Evolutionary conservation across 768 basidiomycete species (phyloP).

Genomic region (Mycena polygramma): DNA sequence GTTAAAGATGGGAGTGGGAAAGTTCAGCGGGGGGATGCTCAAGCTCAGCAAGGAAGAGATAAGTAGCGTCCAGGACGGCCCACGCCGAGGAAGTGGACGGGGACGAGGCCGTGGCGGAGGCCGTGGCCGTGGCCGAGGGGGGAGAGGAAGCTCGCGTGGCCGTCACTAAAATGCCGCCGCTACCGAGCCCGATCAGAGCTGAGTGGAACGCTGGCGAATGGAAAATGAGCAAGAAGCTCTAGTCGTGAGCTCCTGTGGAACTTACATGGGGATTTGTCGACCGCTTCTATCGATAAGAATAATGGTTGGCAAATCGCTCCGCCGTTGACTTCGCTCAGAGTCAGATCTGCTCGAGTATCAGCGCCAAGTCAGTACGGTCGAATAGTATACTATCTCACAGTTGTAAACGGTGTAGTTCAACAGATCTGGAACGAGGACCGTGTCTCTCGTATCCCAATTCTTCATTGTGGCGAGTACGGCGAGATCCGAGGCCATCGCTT

Average conservation of each 20-base stretch:
- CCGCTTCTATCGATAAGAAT: conserved; percentile 38
- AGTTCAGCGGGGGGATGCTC: conserved; percentile 77
- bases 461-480: neutral
- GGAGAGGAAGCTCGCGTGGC: conserved; percentile 40
- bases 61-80: conserved; percentile 42
- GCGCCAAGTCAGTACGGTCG: no score
- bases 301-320: conserved; percentile 34
- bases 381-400: neutral
- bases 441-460: neutral
- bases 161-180: conserved; percentile 7
- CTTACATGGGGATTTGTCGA: conserved; percentile 39
- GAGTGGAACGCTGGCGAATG: conserved; percentile 23
- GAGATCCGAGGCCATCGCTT: conserved; percentile 13
- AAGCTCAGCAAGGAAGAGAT: conserved; percentile 76
- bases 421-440: conserved; percentile 19
- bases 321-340: conserved; percentile 21
- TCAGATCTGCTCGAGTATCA: conserved; percentile 15
- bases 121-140: conserved; percentile 40
- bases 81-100: conserved; percentile 40
- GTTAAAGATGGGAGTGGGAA: conserved; percentile 84
- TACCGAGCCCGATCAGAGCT: neutral
- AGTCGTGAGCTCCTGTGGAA: neutral
- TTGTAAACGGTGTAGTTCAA: neutral
- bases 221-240: conserved; percentile 2
- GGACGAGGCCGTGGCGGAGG: conserved; percentile 45